phyloP scores from a whole-genome alignment of 2,329 filamentous ascomycete species.

The Leptographium wingfieldii region DNA sequence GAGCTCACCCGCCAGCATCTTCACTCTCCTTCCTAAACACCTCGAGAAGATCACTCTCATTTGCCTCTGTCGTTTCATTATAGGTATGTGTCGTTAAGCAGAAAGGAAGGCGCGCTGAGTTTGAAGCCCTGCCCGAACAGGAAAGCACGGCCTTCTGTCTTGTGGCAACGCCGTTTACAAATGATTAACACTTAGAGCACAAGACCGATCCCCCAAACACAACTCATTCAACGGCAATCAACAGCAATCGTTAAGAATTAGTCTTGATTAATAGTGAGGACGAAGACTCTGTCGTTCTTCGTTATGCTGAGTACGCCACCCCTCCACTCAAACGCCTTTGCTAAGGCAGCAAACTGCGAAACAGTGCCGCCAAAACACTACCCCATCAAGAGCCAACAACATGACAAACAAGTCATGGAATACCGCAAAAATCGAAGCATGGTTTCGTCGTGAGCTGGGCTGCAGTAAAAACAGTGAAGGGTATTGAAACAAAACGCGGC shows the following conservation, averaged over 20 bases:
- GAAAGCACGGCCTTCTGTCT: neutral
- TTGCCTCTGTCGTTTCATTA: neutral
- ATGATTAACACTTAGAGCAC: no score
- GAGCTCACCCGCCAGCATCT: slow-evolving; percentile 22
- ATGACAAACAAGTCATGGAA: neutral
- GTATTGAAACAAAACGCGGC: neutral
- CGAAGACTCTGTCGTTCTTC: neutral
- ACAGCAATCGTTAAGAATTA: neutral
- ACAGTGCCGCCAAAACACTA: neutral
- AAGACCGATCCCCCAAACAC: neutral
- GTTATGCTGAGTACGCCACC: neutral
- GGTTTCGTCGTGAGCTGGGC: neutral
- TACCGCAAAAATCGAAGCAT: neutral
- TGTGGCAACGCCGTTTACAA: no score
- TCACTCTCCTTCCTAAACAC: slow-evolving; percentile 28
- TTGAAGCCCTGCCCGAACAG: neutral
- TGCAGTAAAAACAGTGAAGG: neutral
- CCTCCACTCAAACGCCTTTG: neutral
- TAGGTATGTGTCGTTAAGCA: neutral
- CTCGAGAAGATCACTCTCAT: slow-evolving; percentile 10
- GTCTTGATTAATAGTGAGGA: neutral
- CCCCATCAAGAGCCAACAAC: neutral
- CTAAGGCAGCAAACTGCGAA: neutral
- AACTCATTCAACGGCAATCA: no score
- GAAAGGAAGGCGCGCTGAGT: neutral